These are phyloP conservation scores for Backusella mclennaniae DNA, from an alignment of 192 early-diverging fungal species.

Conservation along the genomic window DNA sequence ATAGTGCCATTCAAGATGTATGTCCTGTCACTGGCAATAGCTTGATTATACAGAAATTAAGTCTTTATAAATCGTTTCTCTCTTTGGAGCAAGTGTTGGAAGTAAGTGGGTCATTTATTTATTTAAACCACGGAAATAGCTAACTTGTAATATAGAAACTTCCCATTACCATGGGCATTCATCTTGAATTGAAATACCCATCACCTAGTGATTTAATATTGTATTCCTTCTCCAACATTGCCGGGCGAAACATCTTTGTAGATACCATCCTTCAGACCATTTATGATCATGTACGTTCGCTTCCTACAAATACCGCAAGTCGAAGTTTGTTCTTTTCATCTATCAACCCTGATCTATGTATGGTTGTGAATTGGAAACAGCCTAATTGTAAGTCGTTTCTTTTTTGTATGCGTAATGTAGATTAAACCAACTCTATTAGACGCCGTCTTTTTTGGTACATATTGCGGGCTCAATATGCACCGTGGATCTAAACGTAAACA, in stretches of 20 bases:
- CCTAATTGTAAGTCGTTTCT: conserved; percentile 78
- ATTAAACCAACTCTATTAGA: conserved; percentile 31
- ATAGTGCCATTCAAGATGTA: background rate
- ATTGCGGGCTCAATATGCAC: conserved; percentile 66
- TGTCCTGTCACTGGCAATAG: conserved; percentile 32
- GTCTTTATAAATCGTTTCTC: conserved; percentile 41
- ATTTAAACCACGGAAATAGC: no score
- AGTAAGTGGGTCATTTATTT: conserved; percentile 42
- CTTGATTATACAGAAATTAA: conserved; percentile 17
- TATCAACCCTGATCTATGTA: conserved; percentile 90
- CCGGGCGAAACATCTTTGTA: conserved; percentile 81
- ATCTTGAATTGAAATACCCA: conserved; percentile 89
- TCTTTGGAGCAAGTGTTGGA: conserved; percentile 73
- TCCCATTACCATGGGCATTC: conserved; percentile 73
- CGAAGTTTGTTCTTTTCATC: conserved; percentile 76
- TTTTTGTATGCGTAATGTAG: background rate
- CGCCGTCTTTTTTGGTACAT: conserved; percentile 91
- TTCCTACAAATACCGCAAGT: conserved; percentile 27
- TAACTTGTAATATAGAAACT: conserved; percentile 42
- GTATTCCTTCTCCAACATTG: conserved; percentile 53
- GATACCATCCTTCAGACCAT: conserved; percentile 86
- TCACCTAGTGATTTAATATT: conserved; percentile 58
- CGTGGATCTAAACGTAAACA: conserved; percentile 33
- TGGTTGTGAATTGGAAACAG: conserved; percentile 98
- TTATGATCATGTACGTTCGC: conserved; percentile 67